Conservation (phyloP, 495 filamentous ascomycete genomes). For the Hypoxylon lienhwacheense region DNA sequence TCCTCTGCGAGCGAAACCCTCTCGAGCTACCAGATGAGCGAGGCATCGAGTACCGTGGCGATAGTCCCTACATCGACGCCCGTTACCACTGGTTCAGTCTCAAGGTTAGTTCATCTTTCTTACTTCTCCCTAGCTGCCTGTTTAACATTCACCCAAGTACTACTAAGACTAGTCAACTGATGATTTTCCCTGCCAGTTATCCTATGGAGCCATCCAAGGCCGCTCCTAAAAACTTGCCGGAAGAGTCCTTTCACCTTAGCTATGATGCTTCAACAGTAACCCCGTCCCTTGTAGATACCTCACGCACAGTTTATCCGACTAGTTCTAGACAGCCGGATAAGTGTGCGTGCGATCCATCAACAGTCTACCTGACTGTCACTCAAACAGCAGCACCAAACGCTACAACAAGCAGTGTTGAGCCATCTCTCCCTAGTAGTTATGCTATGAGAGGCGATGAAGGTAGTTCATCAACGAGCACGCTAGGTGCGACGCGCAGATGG, state of each 20-base stretch:
- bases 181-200: conserved; percentile 15
- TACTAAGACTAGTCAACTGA: conserved; percentile 15
- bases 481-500: conserved; percentile 28
- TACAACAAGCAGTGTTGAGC: conserved; percentile 33
- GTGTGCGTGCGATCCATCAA: conserved; percentile 26
- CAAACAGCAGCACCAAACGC: conserved; percentile 18
- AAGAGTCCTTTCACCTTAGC: background rate
- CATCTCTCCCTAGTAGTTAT: conserved; percentile 30
- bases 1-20: conserved; percentile 17
- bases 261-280: conserved; percentile 8
- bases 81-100: conserved; percentile 10
- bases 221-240: conserved; percentile 8
- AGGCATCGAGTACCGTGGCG: conserved; percentile 22
- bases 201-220: background rate
- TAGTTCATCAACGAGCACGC: conserved; percentile 16
- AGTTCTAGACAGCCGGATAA: background rate
- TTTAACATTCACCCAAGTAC: background rate
- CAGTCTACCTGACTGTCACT: conserved; percentile 37
- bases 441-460: conserved; percentile 12
- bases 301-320: conserved; percentile 11
- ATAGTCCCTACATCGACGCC: conserved; percentile 7
- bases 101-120: conserved; percentile 32
- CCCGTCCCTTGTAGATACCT: conserved; percentile 7
- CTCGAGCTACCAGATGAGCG: conserved; percentile 35
- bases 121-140: conserved; percentile 1